Percentiles rank a stretch among this genome's conserved stretches.
Evolutionary conservation across 1,284 basidiomycete genomes (phyloP).

Genomic region (Boletellus sp.): DNA sequence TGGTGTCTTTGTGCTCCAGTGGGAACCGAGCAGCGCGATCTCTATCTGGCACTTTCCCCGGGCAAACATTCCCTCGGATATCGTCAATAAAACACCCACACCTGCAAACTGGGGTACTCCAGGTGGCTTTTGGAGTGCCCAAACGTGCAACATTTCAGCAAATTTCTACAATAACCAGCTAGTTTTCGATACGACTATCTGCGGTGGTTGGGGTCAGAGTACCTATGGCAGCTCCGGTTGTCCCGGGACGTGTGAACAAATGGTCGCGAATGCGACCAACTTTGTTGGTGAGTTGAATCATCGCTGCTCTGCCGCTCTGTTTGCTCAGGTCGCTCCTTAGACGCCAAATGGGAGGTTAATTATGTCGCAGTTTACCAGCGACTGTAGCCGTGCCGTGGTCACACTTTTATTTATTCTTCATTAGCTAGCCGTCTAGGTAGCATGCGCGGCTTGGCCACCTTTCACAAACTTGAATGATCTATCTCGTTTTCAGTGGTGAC

Average conservation of each 20-base stretch:
- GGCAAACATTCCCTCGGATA: conserved; percentile 63
- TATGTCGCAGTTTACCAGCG: conserved; percentile 39
- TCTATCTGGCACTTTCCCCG: conserved; percentile 77
- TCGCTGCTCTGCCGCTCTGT: background rate
- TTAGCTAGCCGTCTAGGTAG: too few species aligned
- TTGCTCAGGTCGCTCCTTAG: conserved; percentile 29
- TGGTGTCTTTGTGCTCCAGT: conserved; percentile 74
- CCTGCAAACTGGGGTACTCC: conserved; percentile 69
- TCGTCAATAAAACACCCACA: conserved; percentile 52
- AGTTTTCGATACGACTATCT: conserved; percentile 64
- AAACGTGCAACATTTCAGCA: conserved; percentile 59
- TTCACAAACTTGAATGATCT: too few species aligned
- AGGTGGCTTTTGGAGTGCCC: conserved; percentile 58
- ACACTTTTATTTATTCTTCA: too few species aligned
- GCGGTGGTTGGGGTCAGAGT: conserved; percentile 58
- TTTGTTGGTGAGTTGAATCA: conserved; percentile 46
- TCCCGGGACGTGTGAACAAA: conserved; percentile 64
- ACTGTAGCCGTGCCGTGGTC: background rate
- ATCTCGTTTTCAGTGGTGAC: too few species aligned
- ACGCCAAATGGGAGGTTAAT: conserved; percentile 58
- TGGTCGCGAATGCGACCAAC: conserved; percentile 62
- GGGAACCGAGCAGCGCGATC: conserved; percentile 62
- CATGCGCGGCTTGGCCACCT: too few species aligned
- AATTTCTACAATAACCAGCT: conserved; percentile 70
- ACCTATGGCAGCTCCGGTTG: conserved; percentile 58